A percentile compares a stretch with the other conserved stretches of the same genome.
Conservation (phyloP, 139 green algal species). For the Picocystis salinarum region DNA sequence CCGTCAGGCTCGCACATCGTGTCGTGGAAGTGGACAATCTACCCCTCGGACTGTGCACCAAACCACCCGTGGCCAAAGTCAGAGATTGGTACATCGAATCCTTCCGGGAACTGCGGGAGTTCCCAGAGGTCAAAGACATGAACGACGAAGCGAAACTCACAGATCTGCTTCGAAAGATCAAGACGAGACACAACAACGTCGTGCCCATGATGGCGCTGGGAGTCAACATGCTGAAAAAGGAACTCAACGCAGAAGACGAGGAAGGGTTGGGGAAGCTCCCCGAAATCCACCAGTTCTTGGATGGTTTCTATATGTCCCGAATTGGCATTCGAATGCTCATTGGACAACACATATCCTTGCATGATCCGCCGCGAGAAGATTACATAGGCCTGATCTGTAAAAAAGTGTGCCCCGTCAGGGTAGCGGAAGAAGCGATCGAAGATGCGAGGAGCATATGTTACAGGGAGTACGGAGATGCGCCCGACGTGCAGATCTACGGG, state of each 20-base stretch:
- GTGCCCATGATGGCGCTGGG: conserved; percentile 91
- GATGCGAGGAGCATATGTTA: conserved; percentile 84
- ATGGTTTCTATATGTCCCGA: conserved; percentile 90
- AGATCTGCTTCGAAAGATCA: conserved; percentile 56
- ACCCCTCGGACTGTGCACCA: conserved; percentile 77
- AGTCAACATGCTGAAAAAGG: conserved; percentile 65
- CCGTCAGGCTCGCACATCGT: conserved; percentile 75
- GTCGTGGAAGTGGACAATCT: conserved; percentile 94
- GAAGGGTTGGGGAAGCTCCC: conserved; percentile 52
- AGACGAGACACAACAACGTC: conserved; percentile 66
- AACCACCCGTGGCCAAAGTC: conserved; percentile 75
- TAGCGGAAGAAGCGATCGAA: conserved; percentile 72
- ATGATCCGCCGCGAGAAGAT: conserved; percentile 48
- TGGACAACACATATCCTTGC: conserved; percentile 84
- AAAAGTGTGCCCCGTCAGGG: conserved; percentile 18
- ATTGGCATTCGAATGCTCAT: conserved; percentile 99
- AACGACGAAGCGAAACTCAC: conserved; percentile 80
- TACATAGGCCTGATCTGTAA: conserved; percentile 83
- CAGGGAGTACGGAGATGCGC: conserved; percentile 64
- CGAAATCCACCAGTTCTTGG: conserved; percentile 95
- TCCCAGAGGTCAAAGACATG: conserved; percentile 36
- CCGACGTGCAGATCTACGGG: conserved; percentile 77
- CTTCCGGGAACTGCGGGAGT: conserved; percentile 73
- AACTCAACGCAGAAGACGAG: conserved; percentile 22
- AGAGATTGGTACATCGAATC: conserved; percentile 97